phyloP scores from a whole-genome alignment of 1,139 yeast genomes.

The Hansenula lynferdii region DNA sequence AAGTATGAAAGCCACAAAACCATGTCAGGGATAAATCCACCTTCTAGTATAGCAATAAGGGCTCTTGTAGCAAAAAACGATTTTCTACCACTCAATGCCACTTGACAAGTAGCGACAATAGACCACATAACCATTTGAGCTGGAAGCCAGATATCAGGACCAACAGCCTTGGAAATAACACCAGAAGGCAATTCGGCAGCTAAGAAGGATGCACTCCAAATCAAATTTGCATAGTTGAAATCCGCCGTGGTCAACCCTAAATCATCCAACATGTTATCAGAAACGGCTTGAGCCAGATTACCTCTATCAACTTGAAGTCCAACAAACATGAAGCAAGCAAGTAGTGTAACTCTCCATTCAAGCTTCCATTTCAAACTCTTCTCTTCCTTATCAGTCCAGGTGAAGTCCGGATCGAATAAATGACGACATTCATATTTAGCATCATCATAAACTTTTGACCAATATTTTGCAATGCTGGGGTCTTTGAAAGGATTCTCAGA shows the following conservation, averaged over 20 bases:
- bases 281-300: slow-evolving; percentile 44
- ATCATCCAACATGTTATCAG: slow-evolving; percentile 44
- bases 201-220: slow-evolving; percentile 39
- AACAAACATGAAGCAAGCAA: slow-evolving; percentile 44
- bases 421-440: slow-evolving; percentile 40
- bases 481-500: slow-evolving; percentile 24
- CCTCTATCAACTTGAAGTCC: slow-evolving; percentile 49
- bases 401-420: slow-evolving; percentile 40
- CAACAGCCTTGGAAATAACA: slow-evolving; percentile 43
- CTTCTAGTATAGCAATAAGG: slow-evolving; percentile 42
- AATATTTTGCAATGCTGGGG: slow-evolving; percentile 37
- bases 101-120: slow-evolving; percentile 41
- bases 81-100: slow-evolving; percentile 31
- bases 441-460: slow-evolving; percentile 35
- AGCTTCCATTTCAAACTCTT: slow-evolving; percentile 33
- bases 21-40: slow-evolving; percentile 51
- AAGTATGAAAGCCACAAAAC: slow-evolving; percentile 49
- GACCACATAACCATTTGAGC: slow-evolving; percentile 47
- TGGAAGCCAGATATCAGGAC: slow-evolving; percentile 52
- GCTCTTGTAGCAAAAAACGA: slow-evolving; percentile 38
- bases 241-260: slow-evolving; percentile 41
- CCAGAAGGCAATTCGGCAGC: slow-evolving; percentile 52
- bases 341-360: slow-evolving; percentile 39
- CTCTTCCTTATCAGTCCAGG: slow-evolving; percentile 45
- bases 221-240: slow-evolving; percentile 43